Evolutionary conservation across 305 asterid species (phyloP).

Genomic region (Rubia tinctorum): DNA sequence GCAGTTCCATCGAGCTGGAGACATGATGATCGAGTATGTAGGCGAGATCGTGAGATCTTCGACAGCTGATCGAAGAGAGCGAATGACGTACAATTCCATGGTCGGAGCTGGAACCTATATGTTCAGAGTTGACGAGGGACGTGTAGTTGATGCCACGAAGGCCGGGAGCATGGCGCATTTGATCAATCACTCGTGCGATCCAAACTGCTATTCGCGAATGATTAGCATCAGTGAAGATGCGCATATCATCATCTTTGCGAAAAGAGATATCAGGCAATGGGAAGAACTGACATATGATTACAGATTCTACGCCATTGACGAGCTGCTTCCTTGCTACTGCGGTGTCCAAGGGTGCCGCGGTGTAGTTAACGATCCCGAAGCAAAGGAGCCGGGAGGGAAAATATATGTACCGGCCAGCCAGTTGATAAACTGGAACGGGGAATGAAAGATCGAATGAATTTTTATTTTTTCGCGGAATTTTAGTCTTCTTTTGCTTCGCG

Average conservation of each 20-base stretch:
- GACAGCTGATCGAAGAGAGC: constrained; percentile 95
- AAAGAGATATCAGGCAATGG: constrained; percentile 78
- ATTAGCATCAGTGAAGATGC: constrained; percentile 58
- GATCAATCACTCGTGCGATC: constrained; percentile 97
- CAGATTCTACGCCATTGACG: constrained; percentile 78
- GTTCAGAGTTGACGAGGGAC: constrained; percentile 86
- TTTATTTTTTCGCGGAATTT: too few species aligned
- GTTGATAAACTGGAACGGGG: constrained; percentile 72
- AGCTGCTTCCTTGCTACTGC: constrained; percentile 74
- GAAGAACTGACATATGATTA: constrained; percentile 96
- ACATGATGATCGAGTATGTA: constrained; percentile 90
- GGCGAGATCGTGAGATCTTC: constrained; percentile 92
- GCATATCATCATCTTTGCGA: constrained; percentile 92
- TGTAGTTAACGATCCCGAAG: constrained; percentile 78
- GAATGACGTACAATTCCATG: constrained; percentile 74
- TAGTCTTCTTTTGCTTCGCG: too few species aligned
- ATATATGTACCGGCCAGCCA: constrained; percentile 51
- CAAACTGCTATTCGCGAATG: constrained; percentile 89
- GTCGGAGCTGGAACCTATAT: constrained; percentile 99
- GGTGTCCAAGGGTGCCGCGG: constrained; percentile 86
- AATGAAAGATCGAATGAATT: constrained; percentile 34
- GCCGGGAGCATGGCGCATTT: constrained; percentile 98
- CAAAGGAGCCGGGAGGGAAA: constrained; percentile 69
- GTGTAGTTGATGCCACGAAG: constrained; percentile 94
- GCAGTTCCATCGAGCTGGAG: constrained; percentile 86